Evolutionary conservation across 164 flowering plant species (phyloP), one percentile per base, ranked within the genome.

Genomic region (Chimonanthus salicifolius): DNA sequence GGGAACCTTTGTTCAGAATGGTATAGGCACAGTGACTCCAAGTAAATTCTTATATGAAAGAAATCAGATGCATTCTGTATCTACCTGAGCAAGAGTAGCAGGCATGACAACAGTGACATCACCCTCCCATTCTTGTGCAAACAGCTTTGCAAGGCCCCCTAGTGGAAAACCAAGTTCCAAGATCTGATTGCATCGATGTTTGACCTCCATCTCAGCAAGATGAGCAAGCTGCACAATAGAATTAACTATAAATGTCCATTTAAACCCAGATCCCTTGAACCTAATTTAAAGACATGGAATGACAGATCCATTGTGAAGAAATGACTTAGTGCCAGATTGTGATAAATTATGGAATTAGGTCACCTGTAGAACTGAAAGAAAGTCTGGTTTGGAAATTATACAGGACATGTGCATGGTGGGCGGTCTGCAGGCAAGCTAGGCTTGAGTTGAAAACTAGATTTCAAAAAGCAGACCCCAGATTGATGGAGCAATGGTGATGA

Each of bases 61-160:
- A 54, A 54, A 33, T 54, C 60, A 54, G n/a, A 54, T 54, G 16
- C 60, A 54, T 9, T 4, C 60, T 2, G 11, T 5, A 71, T 33
- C 62, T 84, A 94, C 99, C 99, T 96, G 99, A 71, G 97, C 88
- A 75, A 91, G 88, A 18, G 99, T 94, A 67, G 98, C 99, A 68
- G 99, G 99, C 97, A 96, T 94, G 66, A 96, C 98, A 66, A 96
- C 89, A 47, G 99, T 96, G 62, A 96, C 95, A 80, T 96, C 98
- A 45, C 99, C 99, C 81, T 96, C 99, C 99, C 99, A 96, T 18
- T 94, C 99, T 81, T 96, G 99, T 64, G 97, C 97, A 74, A 94
- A 90, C 51, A 96, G 87, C 84, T 89, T 88, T 64, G 98, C 97
- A 50, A 94, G 47, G 69, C 98, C 97, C 3, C 97, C 92, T 58